Evolutionary conservation across 306 rosid genomes (phyloP), one percentile per base, ranked within the genome.

Genomic region (Potentilla sterilis): DNA sequence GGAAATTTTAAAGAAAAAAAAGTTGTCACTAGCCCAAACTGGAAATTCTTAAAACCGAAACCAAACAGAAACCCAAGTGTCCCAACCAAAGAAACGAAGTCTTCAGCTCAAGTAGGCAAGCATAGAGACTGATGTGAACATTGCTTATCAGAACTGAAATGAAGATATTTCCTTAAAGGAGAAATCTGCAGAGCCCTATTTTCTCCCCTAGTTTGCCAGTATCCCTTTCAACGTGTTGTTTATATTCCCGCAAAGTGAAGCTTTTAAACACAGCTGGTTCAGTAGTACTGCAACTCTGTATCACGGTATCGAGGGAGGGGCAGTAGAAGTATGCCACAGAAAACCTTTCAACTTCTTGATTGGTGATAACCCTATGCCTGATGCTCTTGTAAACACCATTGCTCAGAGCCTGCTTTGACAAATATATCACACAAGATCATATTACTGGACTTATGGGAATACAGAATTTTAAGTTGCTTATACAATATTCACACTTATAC

Each of bases 111-210:
- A 49, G 57, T 49, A 16, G 38, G 38, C 38, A 4, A 37, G 38
- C 4, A 37, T 4, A 37, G 38, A 37, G 38, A 37, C 38, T 37
- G 52, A 48, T 48, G 1, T 4, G 6, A 14, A 48, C 18, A 37
- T 8, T 9, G 11, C 3, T 44, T 8, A 1, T 44, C 13, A 37
- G 4, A 37, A 13, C 51, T 12, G 5, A 47, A 14, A 47, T 9
- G 15, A 46, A 47, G n/a, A n/a, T n/a, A 14, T 24, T 11, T 64
- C 46, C 1, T 49, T n/a, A 72, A 21, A 42, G 58, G 69, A 86
- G 88, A 84, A 90, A 90, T 83, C 91, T 87, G 8, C 88, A 46
- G 67, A 93, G 86, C 15, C 98, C 98, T 67, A 89, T 83, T 88
- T 90, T 90, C 65, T 86, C 86, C 68, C 98, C 98, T 11, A 72